Percentiles rank a stretch among this genome's conserved stretches.
phyloP scores from a whole-genome alignment of 176 grass and related monocot genomes.

The Otatea glauca region DNA sequence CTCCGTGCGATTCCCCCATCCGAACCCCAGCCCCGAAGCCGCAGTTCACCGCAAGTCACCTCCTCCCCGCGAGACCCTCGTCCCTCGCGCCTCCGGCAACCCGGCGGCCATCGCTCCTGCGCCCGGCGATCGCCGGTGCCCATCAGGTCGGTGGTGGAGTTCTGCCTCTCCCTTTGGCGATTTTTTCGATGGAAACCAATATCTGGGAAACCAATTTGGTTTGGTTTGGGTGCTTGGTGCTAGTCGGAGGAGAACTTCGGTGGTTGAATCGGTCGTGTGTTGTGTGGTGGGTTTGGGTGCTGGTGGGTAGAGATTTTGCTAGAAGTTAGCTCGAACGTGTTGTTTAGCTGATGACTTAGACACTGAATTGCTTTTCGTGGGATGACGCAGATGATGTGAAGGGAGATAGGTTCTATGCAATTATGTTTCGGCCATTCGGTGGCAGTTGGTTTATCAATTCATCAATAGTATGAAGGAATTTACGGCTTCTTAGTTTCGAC shows the following conservation, averaged over 20 bases:
- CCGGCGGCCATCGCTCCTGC: conserved; percentile 7
- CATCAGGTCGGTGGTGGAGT: conserved; percentile 45
- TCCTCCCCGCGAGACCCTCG: conserved; percentile 25
- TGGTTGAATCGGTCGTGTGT: conserved; percentile 17
- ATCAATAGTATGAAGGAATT: background rate
- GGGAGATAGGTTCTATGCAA: background rate
- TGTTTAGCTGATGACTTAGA: conserved; percentile 1
- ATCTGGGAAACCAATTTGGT: background rate
- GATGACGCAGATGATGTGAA: background rate
- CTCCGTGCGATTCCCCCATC: conserved; percentile 49
- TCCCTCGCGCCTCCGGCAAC: background rate
- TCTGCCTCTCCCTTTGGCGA: background rate
- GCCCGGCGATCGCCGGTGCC: conserved; percentile 47
- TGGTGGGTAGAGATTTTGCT: conserved; percentile 27
- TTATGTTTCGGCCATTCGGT: background rate
- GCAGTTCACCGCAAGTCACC: conserved; percentile 54
- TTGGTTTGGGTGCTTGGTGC: background rate
- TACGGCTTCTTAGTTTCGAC: background rate
- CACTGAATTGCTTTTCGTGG: conserved; percentile 8
- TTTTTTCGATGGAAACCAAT: background rate
- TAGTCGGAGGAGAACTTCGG: background rate
- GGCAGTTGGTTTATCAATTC: background rate
- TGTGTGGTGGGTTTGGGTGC: background rate
- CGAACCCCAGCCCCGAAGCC: conserved; percentile 4
- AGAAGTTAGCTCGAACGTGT: conserved; percentile 38